phyloP scores from a whole-genome alignment of 2,329 filamentous ascomycete species.

The Cladosporium sp. region DNA sequence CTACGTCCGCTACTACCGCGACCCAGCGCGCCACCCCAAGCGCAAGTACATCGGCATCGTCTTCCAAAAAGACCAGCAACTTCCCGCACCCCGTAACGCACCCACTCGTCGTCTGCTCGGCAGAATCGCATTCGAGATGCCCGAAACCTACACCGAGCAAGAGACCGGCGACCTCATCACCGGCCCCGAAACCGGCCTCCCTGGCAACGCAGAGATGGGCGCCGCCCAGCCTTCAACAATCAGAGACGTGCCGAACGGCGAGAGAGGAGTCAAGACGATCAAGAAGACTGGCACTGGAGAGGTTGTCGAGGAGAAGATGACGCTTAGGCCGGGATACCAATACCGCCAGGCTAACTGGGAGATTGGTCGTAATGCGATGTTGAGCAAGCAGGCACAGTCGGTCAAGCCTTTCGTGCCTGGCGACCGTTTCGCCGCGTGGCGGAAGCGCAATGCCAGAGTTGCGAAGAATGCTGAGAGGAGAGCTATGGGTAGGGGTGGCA shows the following conservation, averaged over 20 bases:
- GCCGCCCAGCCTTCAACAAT: conserved; percentile 28
- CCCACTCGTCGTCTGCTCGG: conserved; percentile 74
- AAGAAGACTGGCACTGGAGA: conserved; percentile 36
- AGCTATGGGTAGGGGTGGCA: conserved; percentile 51
- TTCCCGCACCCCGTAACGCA: conserved; percentile 75
- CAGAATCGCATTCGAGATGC: conserved; percentile 60
- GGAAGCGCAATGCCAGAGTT: conserved; percentile 57
- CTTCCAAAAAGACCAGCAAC: conserved; percentile 76
- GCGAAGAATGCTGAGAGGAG: conserved; percentile 56
- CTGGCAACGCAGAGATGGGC: conserved; percentile 24
- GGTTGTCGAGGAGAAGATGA: conserved; percentile 38
- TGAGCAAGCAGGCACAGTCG: conserved; percentile 53
- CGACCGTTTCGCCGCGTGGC: conserved; percentile 67
- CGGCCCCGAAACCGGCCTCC: conserved; percentile 22
- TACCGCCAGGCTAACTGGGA: conserved; percentile 67
- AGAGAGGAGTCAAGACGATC: conserved; percentile 33
- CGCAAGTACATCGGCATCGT: conserved; percentile 94
- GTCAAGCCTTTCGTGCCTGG: conserved; percentile 59
- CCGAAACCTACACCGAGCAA: conserved; percentile 26
- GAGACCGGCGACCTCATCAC: conserved; percentile 25
- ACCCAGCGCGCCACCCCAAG: conserved; percentile 78
- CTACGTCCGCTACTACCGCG: conserved; percentile 96
- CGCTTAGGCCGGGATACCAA: conserved; percentile 60
- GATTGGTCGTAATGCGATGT: conserved; percentile 66
- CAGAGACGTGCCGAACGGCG: conserved; percentile 27